These are phyloP conservation scores for Jasminum sambac DNA, from an alignment of 257 asterid genomes.

Conservation along the genomic window DNA sequence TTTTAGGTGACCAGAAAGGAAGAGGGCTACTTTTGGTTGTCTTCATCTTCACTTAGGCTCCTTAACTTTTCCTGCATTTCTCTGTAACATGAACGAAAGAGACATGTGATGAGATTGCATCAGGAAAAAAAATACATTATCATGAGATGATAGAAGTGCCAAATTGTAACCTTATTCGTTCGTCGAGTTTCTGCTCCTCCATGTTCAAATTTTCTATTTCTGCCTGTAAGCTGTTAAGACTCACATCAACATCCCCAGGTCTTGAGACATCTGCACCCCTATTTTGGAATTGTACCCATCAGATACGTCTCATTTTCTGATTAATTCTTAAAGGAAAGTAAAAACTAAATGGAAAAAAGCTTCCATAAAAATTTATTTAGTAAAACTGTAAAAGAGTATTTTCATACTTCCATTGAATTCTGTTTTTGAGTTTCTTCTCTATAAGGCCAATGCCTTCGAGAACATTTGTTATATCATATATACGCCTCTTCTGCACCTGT, in stretches of 20 bases:
- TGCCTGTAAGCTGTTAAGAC: slow-evolving; percentile 74
- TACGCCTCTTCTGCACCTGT: slow-evolving; percentile 98
- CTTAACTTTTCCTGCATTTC: slow-evolving; percentile 63
- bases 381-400: slow-evolving; percentile 1
- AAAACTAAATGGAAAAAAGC: slow-evolving; percentile 11
- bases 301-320: slow-evolving; percentile 27
- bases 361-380: slow-evolving; percentile 7
- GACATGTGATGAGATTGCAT: slow-evolving; percentile 11
- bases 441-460: slow-evolving; percentile 97
- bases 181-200: slow-evolving; percentile 56
- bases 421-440: slow-evolving; percentile 93
- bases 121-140: neutral
- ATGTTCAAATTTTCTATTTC: slow-evolving; percentile 49
- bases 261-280: slow-evolving; percentile 86
- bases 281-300: slow-evolving; percentile 22
- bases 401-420: slow-evolving; percentile 97
- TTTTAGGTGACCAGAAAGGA: slow-evolving; percentile 9
- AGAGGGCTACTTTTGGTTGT: slow-evolving; percentile 50
- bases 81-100: slow-evolving; percentile 39
- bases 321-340: slow-evolving; percentile 19
- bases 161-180: slow-evolving; percentile 50
- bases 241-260: slow-evolving; percentile 79
- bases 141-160: slow-evolving; percentile 3
- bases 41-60: slow-evolving; percentile 66
- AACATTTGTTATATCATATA: slow-evolving; percentile 95